These are phyloP conservation scores for Ganoderma multipileum DNA, from an alignment of 1,284 basidiomycete genomes.

Conservation along the genomic window DNA sequence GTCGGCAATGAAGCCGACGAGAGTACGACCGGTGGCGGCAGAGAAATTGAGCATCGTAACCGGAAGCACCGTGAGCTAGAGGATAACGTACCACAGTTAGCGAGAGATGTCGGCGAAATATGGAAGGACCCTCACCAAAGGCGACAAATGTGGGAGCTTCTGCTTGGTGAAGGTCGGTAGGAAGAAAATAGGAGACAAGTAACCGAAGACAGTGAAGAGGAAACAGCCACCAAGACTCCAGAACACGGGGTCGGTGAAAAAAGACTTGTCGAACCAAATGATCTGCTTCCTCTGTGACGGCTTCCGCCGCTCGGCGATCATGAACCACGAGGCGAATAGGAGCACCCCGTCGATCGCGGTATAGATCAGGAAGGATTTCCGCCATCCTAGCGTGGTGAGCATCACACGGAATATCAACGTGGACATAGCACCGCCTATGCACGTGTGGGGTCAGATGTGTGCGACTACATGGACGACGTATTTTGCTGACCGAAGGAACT, in stretches of 20 bases:
- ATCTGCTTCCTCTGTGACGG: slow-evolving; percentile 24
- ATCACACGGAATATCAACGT: slow-evolving; percentile 32
- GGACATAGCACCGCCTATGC: slow-evolving; percentile 33
- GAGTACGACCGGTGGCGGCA: slow-evolving; percentile 32
- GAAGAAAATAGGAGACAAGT: slow-evolving; percentile 36
- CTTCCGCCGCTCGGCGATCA: slow-evolving; percentile 34
- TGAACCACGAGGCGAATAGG: slow-evolving; percentile 29
- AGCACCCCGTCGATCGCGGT: slow-evolving; percentile 34
- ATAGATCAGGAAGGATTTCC: slow-evolving; percentile 33
- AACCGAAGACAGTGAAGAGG: slow-evolving; percentile 36
- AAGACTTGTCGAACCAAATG: slow-evolving; percentile 36
- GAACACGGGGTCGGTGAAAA: slow-evolving; percentile 37
- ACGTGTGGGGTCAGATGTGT: neutral
- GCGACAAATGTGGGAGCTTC: slow-evolving; percentile 29
- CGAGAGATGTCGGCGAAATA: neutral
- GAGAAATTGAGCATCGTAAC: slow-evolving; percentile 36
- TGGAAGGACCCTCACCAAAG: slow-evolving; percentile 23
- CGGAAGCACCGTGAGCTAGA: slow-evolving; percentile 31
- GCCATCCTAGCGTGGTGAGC: slow-evolving; percentile 30
- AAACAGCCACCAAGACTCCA: slow-evolving; percentile 37
- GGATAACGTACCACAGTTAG: neutral
- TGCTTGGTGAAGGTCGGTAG: slow-evolving; percentile 33
- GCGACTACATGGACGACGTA: too few relatives aligned
- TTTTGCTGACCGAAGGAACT: slow-evolving; percentile 25
- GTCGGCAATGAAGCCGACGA: slow-evolving; percentile 36